Percentiles rank a stretch among this genome's conserved stretches.
phyloP scores from a whole-genome alignment of 2,329 filamentous ascomycete species.

The Tolypocladium nubicola region DNA sequence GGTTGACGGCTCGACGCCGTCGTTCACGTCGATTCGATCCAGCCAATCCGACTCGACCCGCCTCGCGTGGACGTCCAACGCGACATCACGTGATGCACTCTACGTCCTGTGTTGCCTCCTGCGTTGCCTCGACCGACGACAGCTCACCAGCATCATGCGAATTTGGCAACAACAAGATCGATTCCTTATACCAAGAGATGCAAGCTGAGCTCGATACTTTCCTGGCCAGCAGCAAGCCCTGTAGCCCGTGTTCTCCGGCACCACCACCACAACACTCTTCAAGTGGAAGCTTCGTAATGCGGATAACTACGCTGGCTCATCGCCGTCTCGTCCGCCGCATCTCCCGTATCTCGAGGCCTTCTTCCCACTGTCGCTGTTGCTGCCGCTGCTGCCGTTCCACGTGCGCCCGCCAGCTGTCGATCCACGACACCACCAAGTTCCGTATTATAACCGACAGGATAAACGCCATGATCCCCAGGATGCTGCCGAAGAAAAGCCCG shows the following conservation, averaged over 20 bases:
- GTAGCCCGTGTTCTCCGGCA: background rate
- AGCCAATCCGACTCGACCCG: background rate
- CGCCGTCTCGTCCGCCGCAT: background rate
- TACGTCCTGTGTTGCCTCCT: too few relatives aligned
- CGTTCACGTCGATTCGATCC: background rate
- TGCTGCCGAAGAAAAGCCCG: background rate
- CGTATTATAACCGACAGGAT: background rate
- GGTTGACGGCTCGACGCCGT: background rate
- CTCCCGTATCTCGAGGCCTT: background rate
- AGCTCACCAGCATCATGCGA: background rate
- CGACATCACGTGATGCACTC: background rate
- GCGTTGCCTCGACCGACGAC: background rate
- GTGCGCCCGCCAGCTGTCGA: background rate
- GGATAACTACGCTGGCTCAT: background rate
- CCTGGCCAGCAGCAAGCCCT: background rate
- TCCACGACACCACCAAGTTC: background rate
- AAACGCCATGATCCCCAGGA: background rate
- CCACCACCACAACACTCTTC: background rate
- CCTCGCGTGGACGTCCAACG: background rate
- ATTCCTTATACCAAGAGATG: background rate
- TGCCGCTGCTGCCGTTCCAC: background rate
- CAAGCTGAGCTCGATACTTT: background rate
- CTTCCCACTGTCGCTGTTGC: background rate
- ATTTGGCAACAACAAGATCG: background rate
- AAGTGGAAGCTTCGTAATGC: background rate